Conservation (phyloP, 257 asterid genomes). For the Capsicum rhomboideum region DNA sequence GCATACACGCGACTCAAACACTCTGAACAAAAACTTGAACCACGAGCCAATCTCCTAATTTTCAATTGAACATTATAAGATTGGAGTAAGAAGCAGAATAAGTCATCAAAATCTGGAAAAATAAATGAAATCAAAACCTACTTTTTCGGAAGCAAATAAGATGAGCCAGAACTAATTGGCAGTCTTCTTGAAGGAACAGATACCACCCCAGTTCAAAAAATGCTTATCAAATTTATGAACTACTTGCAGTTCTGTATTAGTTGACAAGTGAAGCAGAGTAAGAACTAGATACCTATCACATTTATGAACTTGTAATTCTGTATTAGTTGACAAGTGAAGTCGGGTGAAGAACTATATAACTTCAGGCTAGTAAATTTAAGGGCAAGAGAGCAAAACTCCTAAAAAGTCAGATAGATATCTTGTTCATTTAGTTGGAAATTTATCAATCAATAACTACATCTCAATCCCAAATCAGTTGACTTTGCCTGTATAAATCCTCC, state of each 20-base stretch:
- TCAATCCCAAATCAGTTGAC: not conserved
- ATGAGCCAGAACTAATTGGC: not conserved
- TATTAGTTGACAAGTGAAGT: not conserved
- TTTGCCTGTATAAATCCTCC: not conserved
- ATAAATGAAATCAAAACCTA: not conserved
- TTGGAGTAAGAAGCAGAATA: not conserved
- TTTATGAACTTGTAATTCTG: not conserved
- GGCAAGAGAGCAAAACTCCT: not conserved
- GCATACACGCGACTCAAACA: not conserved
- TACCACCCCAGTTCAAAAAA: not conserved
- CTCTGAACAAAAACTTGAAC: not conserved
- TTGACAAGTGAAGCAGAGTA: not conserved
- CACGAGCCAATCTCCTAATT: not conserved
- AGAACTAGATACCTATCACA: not conserved
- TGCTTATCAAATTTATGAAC: not conserved
- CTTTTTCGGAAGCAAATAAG: not conserved
- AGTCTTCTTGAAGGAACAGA: not conserved
- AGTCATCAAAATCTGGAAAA: not conserved
- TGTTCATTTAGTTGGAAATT: not conserved
- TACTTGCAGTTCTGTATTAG: not conserved
- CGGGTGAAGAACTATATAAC: not conserved
- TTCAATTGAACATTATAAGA: not conserved
- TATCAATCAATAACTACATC: not conserved
- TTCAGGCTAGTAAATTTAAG: not conserved
- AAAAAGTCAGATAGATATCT: not conserved